These are phyloP conservation scores for Coriaria nepalensis DNA, from an alignment of 306 rosid species.

Conservation along the genomic window DNA sequence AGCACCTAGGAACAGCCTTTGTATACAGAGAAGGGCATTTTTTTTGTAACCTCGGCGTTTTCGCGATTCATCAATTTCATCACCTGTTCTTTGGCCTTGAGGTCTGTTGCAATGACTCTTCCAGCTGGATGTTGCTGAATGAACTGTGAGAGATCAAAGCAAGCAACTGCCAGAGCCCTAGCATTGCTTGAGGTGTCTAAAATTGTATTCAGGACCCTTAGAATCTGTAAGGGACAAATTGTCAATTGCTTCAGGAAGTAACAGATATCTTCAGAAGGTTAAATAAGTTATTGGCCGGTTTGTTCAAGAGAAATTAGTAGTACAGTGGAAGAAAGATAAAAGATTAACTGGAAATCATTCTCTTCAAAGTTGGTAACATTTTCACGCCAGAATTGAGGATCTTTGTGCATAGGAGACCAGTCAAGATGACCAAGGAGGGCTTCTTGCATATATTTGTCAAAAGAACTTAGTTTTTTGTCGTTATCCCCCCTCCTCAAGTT, in stretches of 20 bases:
- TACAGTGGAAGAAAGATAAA: background rate
- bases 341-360: constrained; percentile 79
- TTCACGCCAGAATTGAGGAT: constrained; percentile 83
- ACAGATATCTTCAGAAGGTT: too few species aligned
- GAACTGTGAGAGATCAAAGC: constrained; percentile 90
- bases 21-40: constrained; percentile 88
- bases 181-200: constrained; percentile 73
- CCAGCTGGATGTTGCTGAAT: constrained; percentile 80
- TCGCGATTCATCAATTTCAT: constrained; percentile 94
- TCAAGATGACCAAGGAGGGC: constrained; percentile 90
- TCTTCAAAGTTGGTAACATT: constrained; percentile 73
- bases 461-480: constrained; percentile 80
- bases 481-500: constrained; percentile 77
- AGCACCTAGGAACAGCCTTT: constrained; percentile 90
- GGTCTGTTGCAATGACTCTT: constrained; percentile 75
- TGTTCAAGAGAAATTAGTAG: too few species aligned
- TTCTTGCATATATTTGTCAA: constrained; percentile 88
- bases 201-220: constrained; percentile 78
- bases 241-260: too few species aligned
- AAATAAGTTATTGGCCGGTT: too few species aligned
- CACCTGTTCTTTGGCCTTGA: constrained; percentile 91
- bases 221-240: constrained; percentile 44
- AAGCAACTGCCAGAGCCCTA: constrained; percentile 77
- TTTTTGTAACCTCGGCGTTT: constrained; percentile 83
- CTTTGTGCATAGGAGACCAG: constrained; percentile 99